Conservation (phyloP, 805 yeast genomes). For the Starmera pachycereana region DNA sequence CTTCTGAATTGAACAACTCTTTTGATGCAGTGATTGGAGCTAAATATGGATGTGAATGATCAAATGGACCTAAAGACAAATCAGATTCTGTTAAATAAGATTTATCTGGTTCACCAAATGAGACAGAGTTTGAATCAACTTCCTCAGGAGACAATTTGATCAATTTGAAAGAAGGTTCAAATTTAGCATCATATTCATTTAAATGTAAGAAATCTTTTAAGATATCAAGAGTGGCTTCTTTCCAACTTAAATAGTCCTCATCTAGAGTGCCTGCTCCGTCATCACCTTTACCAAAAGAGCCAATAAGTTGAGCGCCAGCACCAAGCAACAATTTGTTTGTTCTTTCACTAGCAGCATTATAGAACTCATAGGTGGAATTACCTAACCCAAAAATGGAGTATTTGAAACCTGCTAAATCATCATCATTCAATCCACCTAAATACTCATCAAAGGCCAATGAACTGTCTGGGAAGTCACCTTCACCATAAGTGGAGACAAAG, state of each 20-base stretch:
- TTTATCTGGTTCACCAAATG: constrained; percentile 68
- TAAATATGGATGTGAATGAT: constrained; percentile 70
- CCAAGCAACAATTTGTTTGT: constrained; percentile 37
- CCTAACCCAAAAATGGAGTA: constrained; percentile 87
- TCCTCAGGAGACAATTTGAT: constrained; percentile 28
- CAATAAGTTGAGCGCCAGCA: constrained; percentile 67
- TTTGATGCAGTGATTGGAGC: constrained; percentile 51
- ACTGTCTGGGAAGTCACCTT: constrained; percentile 96
- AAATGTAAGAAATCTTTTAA: constrained; percentile 55
- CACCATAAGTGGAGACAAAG: constrained; percentile 91
- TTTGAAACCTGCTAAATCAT: constrained; percentile 45
- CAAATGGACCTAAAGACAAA: constrained; percentile 60
- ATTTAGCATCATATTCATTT: constrained; percentile 70
- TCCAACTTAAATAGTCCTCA: constrained; percentile 92
- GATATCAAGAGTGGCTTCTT: constrained; percentile 60
- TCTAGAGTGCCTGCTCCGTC: constrained; percentile 93
- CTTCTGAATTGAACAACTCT: constrained; percentile 58
- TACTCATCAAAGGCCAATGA: constrained; percentile 72
- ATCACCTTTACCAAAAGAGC: constrained; percentile 84
- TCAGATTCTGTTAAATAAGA: constrained; percentile 24
- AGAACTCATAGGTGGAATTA: constrained; percentile 88
- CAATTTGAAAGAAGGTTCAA: constrained; percentile 56
- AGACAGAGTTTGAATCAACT: constrained; percentile 35
- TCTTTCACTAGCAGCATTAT: constrained; percentile 71
- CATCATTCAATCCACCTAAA: constrained; percentile 45